Conservation (phyloP, 208 protist genomes). For the Acanthamoeba royreba region DNA sequence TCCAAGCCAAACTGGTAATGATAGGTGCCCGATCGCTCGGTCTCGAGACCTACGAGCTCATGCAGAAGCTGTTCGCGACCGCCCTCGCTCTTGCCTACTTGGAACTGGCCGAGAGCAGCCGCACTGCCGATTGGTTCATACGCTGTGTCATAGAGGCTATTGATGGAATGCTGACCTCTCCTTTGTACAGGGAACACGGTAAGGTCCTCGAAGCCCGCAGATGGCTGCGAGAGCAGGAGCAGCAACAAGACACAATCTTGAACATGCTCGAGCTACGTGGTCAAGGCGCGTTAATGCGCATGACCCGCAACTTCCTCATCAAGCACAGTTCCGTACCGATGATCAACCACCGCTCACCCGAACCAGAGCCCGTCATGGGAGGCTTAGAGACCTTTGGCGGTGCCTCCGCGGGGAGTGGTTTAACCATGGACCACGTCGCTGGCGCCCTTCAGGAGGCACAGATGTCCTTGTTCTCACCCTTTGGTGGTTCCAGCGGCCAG, state of each 20-base stretch:
- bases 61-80: neutral
- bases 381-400: no score
- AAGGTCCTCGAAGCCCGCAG: neutral
- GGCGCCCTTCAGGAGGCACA: neutral
- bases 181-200: neutral
- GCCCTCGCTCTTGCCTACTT: neutral
- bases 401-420: no score
- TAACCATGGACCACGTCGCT: no score
- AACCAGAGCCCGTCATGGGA: neutral
- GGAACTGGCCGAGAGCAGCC: neutral
- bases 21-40: neutral
- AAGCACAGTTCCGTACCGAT: neutral
- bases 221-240: neutral
- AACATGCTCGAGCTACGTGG: neutral
- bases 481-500: neutral
- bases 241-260: neutral
- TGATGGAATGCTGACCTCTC: neutral
- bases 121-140: neutral
- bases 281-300: neutral
- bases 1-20: neutral
- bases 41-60: neutral
- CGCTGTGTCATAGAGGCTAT: neutral
- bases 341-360: neutral
- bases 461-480: neutral
- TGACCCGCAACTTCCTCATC: neutral